Evolutionary conservation across 202 grass and related monocot genomes (phyloP).

Genomic region (Panicum hallii): DNA sequence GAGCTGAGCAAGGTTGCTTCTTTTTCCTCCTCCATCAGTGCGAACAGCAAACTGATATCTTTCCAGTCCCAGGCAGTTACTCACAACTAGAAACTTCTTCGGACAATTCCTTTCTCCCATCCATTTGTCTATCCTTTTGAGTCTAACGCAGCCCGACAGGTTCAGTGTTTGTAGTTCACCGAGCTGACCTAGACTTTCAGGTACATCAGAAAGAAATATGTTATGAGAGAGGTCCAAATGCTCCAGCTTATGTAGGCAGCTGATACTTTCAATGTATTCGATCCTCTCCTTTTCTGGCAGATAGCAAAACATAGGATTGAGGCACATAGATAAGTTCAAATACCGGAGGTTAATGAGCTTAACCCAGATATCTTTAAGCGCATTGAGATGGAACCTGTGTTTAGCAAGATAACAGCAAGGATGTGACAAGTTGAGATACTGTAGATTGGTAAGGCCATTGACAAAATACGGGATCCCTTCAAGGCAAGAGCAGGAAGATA

Average conservation of each 20-base stretch:
- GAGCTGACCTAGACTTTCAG: background rate
- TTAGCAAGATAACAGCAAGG: background rate
- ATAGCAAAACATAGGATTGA: background rate
- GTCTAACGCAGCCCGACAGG: conserved; percentile 10
- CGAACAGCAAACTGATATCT: background rate
- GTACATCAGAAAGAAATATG: conserved; percentile 1
- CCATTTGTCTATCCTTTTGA: background rate
- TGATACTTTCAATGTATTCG: background rate
- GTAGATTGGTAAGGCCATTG: background rate
- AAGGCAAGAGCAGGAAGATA: background rate
- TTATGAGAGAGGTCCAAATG: conserved; percentile 18
- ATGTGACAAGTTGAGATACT: background rate
- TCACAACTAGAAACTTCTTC: background rate
- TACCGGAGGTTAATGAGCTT: background rate
- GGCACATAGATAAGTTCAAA: background rate
- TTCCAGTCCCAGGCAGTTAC: background rate
- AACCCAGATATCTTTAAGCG: background rate
- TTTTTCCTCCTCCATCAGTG: background rate
- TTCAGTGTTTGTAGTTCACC: background rate
- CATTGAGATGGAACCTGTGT: background rate
- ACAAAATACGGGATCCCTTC: background rate
- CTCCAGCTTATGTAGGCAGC: background rate
- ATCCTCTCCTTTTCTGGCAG: background rate
- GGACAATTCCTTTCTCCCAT: background rate
- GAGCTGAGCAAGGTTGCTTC: background rate